phyloP scores from a whole-genome alignment of 148 eudicot genomes.

The Linanthus parryae region DNA sequence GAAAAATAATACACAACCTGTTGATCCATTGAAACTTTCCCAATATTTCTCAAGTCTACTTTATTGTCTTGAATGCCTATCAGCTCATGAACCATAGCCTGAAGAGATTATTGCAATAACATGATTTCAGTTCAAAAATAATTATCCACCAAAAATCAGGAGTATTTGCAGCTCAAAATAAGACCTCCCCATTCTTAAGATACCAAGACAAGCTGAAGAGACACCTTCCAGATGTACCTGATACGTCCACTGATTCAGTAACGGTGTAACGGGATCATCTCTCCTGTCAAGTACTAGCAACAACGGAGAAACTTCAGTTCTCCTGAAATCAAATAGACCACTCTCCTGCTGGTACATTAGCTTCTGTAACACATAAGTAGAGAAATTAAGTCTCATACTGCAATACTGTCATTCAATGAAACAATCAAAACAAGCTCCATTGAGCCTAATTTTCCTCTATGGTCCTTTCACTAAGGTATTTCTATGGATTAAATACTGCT shows the following conservation, averaged over 20 bases:
- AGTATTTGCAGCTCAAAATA: neutral
- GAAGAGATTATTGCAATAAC: slow-evolving; percentile 11
- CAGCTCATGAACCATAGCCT: slow-evolving; percentile 99
- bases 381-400: too few relatives aligned
- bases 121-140: too few relatives aligned
- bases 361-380: slow-evolving; percentile 73
- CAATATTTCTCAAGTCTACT: slow-evolving; percentile 69
- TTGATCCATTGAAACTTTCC: slow-evolving; percentile 73
- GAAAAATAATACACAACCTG: slow-evolving; percentile 42
- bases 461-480: too few relatives aligned
- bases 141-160: neutral
- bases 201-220: too few relatives aligned
- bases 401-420: too few relatives aligned
- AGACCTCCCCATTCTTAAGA: neutral
- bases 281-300: slow-evolving; percentile 84
- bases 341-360: slow-evolving; percentile 97
- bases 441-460: too few relatives aligned
- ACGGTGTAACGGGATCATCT: slow-evolving; percentile 95
- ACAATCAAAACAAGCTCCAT: too few relatives aligned
- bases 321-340: slow-evolving; percentile 95
- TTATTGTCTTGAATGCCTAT: slow-evolving; percentile 94
- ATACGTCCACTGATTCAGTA: slow-evolving; percentile 97
- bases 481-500: too few relatives aligned
- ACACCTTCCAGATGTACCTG: slow-evolving; percentile 75
- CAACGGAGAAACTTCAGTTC: slow-evolving; percentile 75